Evolutionary conservation across 1,284 basidiomycete genomes (phyloP), one percentile per base, ranked within the genome.

Genomic region (Apiotrichum sp.): DNA sequence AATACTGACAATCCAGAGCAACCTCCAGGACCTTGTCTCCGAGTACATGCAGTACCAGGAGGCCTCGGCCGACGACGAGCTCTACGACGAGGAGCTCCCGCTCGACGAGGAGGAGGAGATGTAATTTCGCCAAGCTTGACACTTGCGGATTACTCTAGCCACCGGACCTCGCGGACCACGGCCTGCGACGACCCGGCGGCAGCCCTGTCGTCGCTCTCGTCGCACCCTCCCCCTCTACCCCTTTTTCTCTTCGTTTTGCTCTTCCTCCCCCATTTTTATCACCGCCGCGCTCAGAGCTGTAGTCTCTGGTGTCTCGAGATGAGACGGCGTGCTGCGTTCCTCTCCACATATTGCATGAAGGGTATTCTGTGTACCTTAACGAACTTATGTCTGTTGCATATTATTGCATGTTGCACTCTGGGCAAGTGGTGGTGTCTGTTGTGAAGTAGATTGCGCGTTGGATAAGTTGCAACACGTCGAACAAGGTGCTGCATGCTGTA

Each of bases 31-130:
- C 80, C 80, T 93, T 56, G 87, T 92, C 62, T 89, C 89, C 54
- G 89, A 93, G 78, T 93, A 95, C 80, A 89, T 92, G 78, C 92
- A 96, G 79, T 96, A 96, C 83, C 91, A 95, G 80, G 90, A 93
- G 73, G 92, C 93, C 36, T 67, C 71, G 33, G 70, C 73, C 62
- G 76, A 79, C 51, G 78, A 79, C 58, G 75, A 80, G 65, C 67
- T 76, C 54, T 77, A 73, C 71, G 76, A 76, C 56, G 74, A 77
- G 63, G 71, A 71, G 62, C 66, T 72, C 50, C 59, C 62, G 39
- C 55, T 70, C 47, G 74, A 68, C 55, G 71, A 72, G 58, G 73
- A 71, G 62, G 65, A 67, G 59, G 63, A 66, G 61, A 60, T 62
- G 41, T 62, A 65, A 62, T 46, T 13, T 8, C 36, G 13, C 36